phyloP scores from a whole-genome alignment of 1,139 yeast genomes.

The Candida sanyaensis region DNA sequence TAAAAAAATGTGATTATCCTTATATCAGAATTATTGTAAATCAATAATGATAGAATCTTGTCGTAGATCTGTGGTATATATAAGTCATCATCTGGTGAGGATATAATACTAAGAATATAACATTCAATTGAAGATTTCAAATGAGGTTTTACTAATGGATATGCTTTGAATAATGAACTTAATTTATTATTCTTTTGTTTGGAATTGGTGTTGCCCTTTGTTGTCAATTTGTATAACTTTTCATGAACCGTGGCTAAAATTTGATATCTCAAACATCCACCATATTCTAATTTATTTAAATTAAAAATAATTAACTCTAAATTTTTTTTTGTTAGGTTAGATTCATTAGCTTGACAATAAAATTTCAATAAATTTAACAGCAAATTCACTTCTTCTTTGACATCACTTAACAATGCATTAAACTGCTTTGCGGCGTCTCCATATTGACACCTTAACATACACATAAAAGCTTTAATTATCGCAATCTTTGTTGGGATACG shows the following conservation, averaged over 20 bases:
- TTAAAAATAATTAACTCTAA: neutral
- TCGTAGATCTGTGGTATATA: conserved; percentile 11
- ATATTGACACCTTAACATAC: conserved; percentile 14
- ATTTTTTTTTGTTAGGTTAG: conserved; percentile 2
- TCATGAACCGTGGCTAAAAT: conserved; percentile 9
- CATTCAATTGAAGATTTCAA: conserved; percentile 6
- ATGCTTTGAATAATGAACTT: neutral
- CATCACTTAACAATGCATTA: conserved; percentile 2
- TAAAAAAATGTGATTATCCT: conserved; percentile 9
- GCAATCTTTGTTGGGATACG: conserved; percentile 1
- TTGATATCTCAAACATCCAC: conserved; percentile 5
- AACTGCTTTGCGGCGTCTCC: conserved; percentile 10
- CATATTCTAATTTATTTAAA: conserved; percentile 4
- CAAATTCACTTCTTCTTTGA: neutral
- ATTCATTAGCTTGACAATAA: conserved; percentile 10
- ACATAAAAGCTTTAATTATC: conserved; percentile 12
- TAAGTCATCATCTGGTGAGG: conserved; percentile 12
- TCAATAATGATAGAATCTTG: conserved; percentile 10
- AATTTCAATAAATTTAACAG: conserved; percentile 4
- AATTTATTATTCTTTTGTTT: neutral
- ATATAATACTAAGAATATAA: conserved; percentile 7
- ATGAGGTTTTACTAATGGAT: neutral
- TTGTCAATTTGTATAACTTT: conserved; percentile 3
- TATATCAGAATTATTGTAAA: neutral
- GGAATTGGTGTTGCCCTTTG: neutral